A percentile compares a stretch with the other conserved stretches of the same genome.
phyloP scores from a whole-genome alignment of 192 early-diverging fungal species.

The Neocallimastix lanati region DNA sequence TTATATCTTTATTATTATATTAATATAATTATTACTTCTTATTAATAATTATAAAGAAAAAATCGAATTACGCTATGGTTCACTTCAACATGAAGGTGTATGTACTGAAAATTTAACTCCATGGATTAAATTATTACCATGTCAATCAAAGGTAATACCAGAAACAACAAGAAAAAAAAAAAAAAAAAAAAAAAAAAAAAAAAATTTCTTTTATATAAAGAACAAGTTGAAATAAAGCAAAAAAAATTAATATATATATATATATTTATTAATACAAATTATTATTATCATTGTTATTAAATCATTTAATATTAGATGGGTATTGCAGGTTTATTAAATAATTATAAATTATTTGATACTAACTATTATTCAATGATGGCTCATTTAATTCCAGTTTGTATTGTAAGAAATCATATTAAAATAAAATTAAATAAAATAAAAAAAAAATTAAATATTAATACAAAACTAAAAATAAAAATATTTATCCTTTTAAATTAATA shows the following conservation, averaged over 20 bases:
- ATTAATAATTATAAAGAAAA: neutral
- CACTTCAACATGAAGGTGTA: constrained; percentile 76
- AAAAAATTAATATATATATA: no score
- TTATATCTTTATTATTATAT: no score
- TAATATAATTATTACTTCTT: neutral
- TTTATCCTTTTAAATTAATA: no score
- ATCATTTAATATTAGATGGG: constrained; percentile 44
- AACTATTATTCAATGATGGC: constrained; percentile 81
- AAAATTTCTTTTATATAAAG: no score
- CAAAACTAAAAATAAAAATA: no score
- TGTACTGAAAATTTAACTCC: constrained; percentile 98
- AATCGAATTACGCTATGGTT: constrained; percentile 45
- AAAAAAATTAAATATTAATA: no score
- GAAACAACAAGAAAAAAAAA: no score
- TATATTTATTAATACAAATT: no score
- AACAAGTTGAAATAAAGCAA: no score
- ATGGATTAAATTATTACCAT: constrained; percentile 90
- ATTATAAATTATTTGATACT: constrained; percentile 75
- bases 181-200: no score
- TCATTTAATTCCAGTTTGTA: constrained; percentile 33
- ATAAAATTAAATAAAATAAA: neutral
- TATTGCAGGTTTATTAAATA: constrained; percentile 70
- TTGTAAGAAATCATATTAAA: neutral
- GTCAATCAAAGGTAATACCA: constrained; percentile 55
- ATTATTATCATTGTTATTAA: no score